Evolutionary conservation across 2,329 filamentous ascomycete species (phyloP).

Genomic region (Colletotrichum sp.): DNA sequence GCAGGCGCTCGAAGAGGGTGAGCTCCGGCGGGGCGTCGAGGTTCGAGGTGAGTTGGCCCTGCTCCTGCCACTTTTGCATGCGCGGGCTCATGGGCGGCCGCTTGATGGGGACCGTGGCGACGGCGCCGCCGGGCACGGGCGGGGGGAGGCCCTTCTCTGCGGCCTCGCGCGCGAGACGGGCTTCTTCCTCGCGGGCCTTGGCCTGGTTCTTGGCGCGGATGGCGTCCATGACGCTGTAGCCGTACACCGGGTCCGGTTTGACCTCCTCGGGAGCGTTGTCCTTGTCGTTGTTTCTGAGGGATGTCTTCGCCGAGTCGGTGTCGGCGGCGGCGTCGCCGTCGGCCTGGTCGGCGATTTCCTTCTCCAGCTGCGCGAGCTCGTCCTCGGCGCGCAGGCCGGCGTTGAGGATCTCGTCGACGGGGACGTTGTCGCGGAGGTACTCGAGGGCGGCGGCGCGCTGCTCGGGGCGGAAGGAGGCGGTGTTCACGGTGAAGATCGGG

Average conservation of each 20-base stretch:
- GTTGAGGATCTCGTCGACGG: slow-evolving; percentile 66
- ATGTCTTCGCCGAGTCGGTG: not conserved
- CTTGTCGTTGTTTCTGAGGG: slow-evolving; percentile 3
- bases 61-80: slow-evolving; percentile 46
- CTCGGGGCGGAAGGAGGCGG: slow-evolving; percentile 43
- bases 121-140: slow-evolving; percentile 50
- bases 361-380: slow-evolving; percentile 61
- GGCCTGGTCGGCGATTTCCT: slow-evolving; percentile 27
- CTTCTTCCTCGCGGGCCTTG: slow-evolving; percentile 52
- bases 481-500: slow-evolving; percentile 55
- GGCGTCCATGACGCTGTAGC: slow-evolving; percentile 59
- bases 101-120: slow-evolving; percentile 42
- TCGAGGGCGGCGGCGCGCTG: slow-evolving; percentile 53
- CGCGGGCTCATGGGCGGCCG: slow-evolving; percentile 44
- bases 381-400: slow-evolving; percentile 68
- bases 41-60: slow-evolving; percentile 47
- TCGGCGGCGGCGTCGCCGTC: slow-evolving; percentile 22
- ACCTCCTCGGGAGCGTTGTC: slow-evolving; percentile 25
- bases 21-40: slow-evolving; percentile 59
- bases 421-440: slow-evolving; percentile 60
- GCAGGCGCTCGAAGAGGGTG: slow-evolving; percentile 56
- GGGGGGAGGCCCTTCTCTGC: slow-evolving; percentile 27
- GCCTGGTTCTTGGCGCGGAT: slow-evolving; percentile 61
- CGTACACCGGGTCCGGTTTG: slow-evolving; percentile 59
- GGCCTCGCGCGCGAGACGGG: slow-evolving; percentile 40